phyloP scores from a whole-genome alignment of 1,284 basidiomycete genomes.

The Apiotrichum mycotoxinovorans region DNA sequence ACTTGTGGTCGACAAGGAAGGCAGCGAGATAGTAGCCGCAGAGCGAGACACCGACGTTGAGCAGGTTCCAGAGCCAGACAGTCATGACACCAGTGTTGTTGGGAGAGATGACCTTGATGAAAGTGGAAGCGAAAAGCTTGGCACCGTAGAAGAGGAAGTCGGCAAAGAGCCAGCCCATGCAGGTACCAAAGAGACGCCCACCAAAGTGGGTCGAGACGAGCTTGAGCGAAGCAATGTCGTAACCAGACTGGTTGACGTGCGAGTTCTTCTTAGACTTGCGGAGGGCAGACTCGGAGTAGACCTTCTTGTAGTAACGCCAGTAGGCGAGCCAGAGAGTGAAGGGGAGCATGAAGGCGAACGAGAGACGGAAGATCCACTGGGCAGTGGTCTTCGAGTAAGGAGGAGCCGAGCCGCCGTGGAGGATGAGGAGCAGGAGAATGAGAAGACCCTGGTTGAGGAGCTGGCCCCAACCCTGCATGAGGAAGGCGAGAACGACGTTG shows the following conservation, averaged over 20 bases:
- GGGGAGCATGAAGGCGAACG: constrained; percentile 55
- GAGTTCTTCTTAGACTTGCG: constrained; percentile 52
- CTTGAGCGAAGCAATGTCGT: constrained; percentile 54
- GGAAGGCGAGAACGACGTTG: constrained; percentile 56
- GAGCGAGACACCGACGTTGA: constrained; percentile 53
- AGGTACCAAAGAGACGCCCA: constrained; percentile 54
- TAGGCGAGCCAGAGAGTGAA: constrained; percentile 57
- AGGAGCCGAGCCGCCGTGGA: constrained; percentile 47
- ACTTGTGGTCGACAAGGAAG: constrained; percentile 58
- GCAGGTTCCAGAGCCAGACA: constrained; percentile 56
- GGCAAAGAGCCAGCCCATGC: constrained; percentile 55
- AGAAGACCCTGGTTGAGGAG: constrained; percentile 56
- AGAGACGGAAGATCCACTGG: constrained; percentile 57
- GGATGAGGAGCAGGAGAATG: constrained; percentile 55
- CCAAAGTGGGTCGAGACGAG: constrained; percentile 54
- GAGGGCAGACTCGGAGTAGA: constrained; percentile 48
- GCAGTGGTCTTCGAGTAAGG: constrained; percentile 52
- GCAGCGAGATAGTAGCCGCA: constrained; percentile 57
- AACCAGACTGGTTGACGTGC: constrained; percentile 53
- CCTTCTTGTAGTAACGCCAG: constrained; percentile 55
- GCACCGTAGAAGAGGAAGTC: constrained; percentile 56
- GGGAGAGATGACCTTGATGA: constrained; percentile 54
- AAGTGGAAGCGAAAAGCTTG: constrained; percentile 51
- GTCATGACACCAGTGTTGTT: constrained; percentile 46
- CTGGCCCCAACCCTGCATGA: constrained; percentile 57